These are phyloP conservation scores for Zasmidium cellare DNA, from an alignment of 2,329 filamentous ascomycete species.

Conservation along the genomic window DNA sequence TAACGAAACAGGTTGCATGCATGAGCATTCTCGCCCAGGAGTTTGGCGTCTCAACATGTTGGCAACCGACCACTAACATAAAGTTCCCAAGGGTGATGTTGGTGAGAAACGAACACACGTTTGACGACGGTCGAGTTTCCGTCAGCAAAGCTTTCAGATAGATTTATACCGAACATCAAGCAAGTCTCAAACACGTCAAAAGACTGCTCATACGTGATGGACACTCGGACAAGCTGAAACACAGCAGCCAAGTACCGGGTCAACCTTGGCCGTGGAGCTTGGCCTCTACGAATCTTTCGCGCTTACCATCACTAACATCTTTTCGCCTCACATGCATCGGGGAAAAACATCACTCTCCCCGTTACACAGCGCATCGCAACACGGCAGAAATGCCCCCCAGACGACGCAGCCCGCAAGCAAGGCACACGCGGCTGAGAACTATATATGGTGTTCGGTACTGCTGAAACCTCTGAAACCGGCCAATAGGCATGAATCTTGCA, in stretches of 20 bases:
- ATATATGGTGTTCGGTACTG: background rate
- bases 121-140: too few relatives aligned
- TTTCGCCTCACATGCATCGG: background rate
- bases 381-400: background rate
- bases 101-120: background rate
- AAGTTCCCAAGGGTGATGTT: background rate
- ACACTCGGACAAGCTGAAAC: background rate
- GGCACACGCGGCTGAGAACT: background rate
- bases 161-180: background rate
- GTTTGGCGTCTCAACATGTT: background rate
- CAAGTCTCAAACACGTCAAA: background rate
- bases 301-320: background rate
- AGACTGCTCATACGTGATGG: background rate
- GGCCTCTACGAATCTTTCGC: background rate
- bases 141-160: too few relatives aligned
- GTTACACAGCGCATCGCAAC: background rate
- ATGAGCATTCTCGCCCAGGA: constrained; percentile 4
- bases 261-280: background rate
- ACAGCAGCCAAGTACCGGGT: background rate
- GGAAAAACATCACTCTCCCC: background rate
- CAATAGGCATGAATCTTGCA: background rate
- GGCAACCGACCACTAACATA: background rate
- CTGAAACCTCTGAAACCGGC: background rate
- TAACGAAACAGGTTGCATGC: background rate
- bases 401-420: background rate